These are phyloP conservation scores for Monosporascus sp. DNA, from an alignment of 2,329 filamentous ascomycete genomes.

Conservation along the genomic window DNA sequence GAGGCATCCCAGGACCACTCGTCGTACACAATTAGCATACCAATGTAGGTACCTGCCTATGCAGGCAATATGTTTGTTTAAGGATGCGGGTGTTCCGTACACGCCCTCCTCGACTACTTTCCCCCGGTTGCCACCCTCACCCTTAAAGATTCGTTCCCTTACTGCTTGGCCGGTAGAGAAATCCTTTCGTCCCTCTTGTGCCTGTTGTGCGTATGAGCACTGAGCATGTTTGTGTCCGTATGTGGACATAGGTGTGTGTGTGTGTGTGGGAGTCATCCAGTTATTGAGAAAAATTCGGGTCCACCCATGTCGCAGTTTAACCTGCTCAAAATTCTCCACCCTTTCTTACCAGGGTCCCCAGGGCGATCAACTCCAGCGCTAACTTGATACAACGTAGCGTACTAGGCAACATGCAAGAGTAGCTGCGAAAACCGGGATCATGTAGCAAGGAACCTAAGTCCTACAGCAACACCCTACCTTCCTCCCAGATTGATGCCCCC, in stretches of 20 bases:
- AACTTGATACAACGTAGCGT: constrained; percentile 20
- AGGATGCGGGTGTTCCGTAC: too few species aligned
- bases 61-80: too few species aligned
- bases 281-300: not conserved
- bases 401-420: constrained; percentile 14
- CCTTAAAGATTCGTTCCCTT: not conserved
- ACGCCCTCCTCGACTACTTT: not conserved
- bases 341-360: constrained; percentile 16
- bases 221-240: not conserved
- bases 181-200: not conserved
- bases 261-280: not conserved
- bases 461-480: not conserved
- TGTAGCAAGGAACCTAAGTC: constrained; percentile 2
- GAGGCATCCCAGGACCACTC: too few species aligned
- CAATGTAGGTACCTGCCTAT: not conserved
- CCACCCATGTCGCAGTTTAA: constrained; percentile 7
- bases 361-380: constrained; percentile 17
- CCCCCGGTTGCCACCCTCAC: not conserved
- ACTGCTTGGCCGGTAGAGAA: not conserved
- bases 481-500: not conserved
- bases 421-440: constrained; percentile 16
- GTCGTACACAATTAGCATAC: not conserved
- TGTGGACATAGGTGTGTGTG: not conserved
- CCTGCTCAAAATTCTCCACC: constrained; percentile 11
- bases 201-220: not conserved